These are phyloP conservation scores for Penicillium tannophilum DNA, from an alignment of 495 filamentous ascomycete genomes.

Conservation along the genomic window DNA sequence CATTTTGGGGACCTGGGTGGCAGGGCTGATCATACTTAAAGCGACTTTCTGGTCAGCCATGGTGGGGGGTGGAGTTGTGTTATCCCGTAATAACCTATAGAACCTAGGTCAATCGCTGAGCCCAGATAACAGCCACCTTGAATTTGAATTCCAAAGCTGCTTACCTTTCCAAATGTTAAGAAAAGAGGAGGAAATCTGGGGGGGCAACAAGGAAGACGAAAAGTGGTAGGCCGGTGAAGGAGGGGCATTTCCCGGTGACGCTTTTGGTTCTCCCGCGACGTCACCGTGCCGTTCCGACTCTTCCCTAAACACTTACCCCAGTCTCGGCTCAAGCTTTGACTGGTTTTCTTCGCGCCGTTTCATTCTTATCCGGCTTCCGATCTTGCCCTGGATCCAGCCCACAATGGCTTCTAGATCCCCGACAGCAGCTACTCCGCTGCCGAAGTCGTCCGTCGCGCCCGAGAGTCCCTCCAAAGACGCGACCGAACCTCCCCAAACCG, in stretches of 20 bases:
- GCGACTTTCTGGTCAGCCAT: conserved; percentile 93
- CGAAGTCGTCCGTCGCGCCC: conserved; percentile 44
- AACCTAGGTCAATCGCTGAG: conserved; percentile 30
- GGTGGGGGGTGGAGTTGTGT: conserved; percentile 30
- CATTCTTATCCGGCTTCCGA: conserved; percentile 14
- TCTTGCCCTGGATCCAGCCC: conserved; percentile 11
- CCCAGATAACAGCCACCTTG: not conserved
- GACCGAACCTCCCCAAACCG: conserved; percentile 52
- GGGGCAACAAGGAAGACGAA: conserved; percentile 27
- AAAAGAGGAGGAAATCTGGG: conserved; percentile 19
- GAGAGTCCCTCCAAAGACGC: conserved; percentile 42
- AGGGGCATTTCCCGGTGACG: conserved; percentile 44
- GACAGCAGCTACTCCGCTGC: conserved; percentile 38
- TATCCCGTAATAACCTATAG: conserved; percentile 24
- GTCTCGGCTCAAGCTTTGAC: conserved; percentile 16
- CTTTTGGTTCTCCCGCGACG: conserved; percentile 41
- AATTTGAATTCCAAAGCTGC: conserved; percentile 1
- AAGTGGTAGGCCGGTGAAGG: conserved; percentile 33
- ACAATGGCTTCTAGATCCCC: conserved; percentile 45
- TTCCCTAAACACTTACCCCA: conserved; percentile 41
- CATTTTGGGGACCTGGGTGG: conserved; percentile 18
- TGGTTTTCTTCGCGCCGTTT: conserved; percentile 11
- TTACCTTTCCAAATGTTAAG: conserved; percentile 31
- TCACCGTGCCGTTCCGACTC: conserved; percentile 41
- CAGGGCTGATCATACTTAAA: conserved; percentile 66